Conservation (phyloP, 2,329 filamentous ascomycete species). For the Aspergillus pseudoterreus region DNA sequence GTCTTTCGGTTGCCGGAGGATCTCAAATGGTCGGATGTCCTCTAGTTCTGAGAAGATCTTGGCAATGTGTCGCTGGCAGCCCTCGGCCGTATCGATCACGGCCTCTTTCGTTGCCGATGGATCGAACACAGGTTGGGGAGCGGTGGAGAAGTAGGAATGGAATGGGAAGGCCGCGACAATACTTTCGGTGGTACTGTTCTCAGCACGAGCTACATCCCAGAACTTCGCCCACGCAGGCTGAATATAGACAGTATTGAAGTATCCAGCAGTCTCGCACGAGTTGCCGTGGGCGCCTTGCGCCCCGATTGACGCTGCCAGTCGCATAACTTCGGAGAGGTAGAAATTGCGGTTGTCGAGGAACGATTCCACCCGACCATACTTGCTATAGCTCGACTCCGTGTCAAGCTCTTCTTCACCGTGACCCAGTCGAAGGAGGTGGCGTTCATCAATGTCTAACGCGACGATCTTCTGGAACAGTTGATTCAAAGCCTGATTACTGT, state of each 20-base stretch:
- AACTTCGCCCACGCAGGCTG: constrained; percentile 86
- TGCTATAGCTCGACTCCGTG: constrained; percentile 83
- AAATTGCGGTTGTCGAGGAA: constrained; percentile 83
- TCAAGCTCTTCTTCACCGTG: constrained; percentile 94
- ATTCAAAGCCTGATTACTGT: constrained; percentile 97
- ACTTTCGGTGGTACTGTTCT: constrained; percentile 55
- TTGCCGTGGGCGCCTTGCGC: constrained; percentile 93
- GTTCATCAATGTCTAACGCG: constrained; percentile 91
- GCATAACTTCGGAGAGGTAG: constrained; percentile 78
- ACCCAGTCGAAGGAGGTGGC: constrained; percentile 85
- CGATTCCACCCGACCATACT: constrained; percentile 89
- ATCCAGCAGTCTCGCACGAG: constrained; percentile 93
- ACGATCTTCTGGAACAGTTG: constrained; percentile 98
- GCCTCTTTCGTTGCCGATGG: constrained; percentile 60
- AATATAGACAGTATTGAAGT: constrained; percentile 92
- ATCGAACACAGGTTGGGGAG: constrained; percentile 81
- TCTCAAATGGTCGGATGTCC: constrained; percentile 92
- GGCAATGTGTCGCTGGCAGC: constrained; percentile 83
- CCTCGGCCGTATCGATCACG: constrained; percentile 71
- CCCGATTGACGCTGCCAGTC: constrained; percentile 76
- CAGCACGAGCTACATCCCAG: constrained; percentile 59
- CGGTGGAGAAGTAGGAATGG: constrained; percentile 78
- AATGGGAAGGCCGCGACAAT: constrained; percentile 80
- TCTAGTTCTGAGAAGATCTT: constrained; percentile 90
- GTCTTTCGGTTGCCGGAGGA: constrained; percentile 80